Base-by-base conservation (phyloP, 331 rosid species). In the Pyrus hybrid region DNA sequence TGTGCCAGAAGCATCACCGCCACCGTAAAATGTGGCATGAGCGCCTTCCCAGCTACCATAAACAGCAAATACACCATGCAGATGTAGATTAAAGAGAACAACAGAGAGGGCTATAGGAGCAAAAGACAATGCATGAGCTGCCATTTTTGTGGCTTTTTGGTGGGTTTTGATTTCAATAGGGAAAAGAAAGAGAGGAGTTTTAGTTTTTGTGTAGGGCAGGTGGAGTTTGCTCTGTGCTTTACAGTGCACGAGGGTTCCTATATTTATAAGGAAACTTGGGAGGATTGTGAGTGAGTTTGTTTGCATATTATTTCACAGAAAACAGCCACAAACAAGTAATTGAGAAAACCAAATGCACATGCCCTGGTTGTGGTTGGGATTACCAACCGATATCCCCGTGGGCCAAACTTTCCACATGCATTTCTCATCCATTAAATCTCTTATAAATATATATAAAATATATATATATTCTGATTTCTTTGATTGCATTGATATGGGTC, bases 11-110 rank as follows among this genome's bases (percentile, higher is more conserved):
- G 97, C 94, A 83, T 91, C 97, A 23, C 97, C 97, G 2, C 97
- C 94, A 8, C 97, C 97, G 16, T 91, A 91, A 80, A 91, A 91
- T 67, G 96, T 91, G 79, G 96, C 93, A n/a, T 89, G 93, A 68
- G 80, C 96, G 28, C 83, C 45, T 69, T 89, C 47, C 97, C 97
- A 91, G 37, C 92, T 87, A 2, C 90, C 91, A 72, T 86, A 76
- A 33, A 83, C 81, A 20, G 86, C 89, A 3, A 28, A 5, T 21
- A 68, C 79, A 74, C 68, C 82, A 63, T 75, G 81, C n/a, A 86
- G 41, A 66, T 73, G 84, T 33, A 84, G 72, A 33, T 65, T 22
- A 63, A 71, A 23, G 71, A 84, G 71, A 62, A 76, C 20, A 54
- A 86, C 20, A 57, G 72, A 75, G 64, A 70, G 79, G 25, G 73